Base-by-base conservation (phyloP, 371 early-diverging fungal genomes). In the Apophysomyces sp. region DNA sequence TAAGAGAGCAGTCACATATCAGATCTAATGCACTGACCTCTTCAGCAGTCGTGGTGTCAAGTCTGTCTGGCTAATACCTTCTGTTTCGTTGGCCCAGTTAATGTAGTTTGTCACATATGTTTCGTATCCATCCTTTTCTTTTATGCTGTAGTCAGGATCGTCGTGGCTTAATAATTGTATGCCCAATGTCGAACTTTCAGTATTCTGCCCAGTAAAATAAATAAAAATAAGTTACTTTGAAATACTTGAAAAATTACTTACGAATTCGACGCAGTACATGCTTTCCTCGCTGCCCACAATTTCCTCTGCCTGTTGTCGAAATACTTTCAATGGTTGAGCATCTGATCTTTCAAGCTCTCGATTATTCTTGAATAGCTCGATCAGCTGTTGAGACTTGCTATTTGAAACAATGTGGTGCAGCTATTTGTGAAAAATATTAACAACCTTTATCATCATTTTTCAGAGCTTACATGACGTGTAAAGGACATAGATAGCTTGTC, bases 81-180 rank as follows among this genome's bases (percentile, higher is more conserved):
- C 84, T 0, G 91, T 92, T 3, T 86, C 85, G 29, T 67, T 57
- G 26, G 82, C 85, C 71, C 88, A 73, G 54, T 85, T 71, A 36
- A 95, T 88, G 62, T 92, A 97, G 52, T 88, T 89, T 60, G 93
- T 89, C 21, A 97, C 88, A 56, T 96, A 97, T 60, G 89, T 81
- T 28, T 92, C 89, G 91, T 96, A 97, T 39, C 82, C 83, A 67
- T 92, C 93, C 65, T 94, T 93, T 39, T 86, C 82, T 11, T 28
- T 75, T 77, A 55, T 84, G 82, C 21, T 83, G 60, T 13, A 84
- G 78, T 39, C 87, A 80, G 21, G 21, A 58, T 95, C 95, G 40
- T 94, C 90, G 62, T 90, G 88, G 40, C 84, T 80, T 32, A 96
- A 68, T 52, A 94, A 68, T 72, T 93, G 93, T 27, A 95, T 86